These are phyloP conservation scores for Monosporascus sp. DNA, from an alignment of 2,329 filamentous ascomycete species.

Conservation along the genomic window DNA sequence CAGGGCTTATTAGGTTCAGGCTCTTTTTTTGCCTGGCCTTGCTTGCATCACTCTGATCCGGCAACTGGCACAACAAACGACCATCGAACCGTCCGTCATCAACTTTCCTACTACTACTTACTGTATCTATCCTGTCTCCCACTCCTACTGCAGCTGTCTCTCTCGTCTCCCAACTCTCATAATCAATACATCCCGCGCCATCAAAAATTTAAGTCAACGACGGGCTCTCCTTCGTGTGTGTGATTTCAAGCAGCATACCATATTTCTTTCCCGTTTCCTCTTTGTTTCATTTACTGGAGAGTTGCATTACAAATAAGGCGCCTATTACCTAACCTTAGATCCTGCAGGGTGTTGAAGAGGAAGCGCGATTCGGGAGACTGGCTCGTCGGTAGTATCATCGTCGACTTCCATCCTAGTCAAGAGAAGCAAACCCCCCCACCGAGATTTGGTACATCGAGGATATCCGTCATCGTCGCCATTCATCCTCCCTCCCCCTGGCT, in stretches of 20 bases:
- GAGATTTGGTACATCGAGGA: not conserved
- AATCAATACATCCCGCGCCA: not conserved
- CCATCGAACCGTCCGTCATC: not conserved
- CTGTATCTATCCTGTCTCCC: slow-evolving; percentile 4
- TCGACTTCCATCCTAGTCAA: not conserved
- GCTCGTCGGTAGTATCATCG: not conserved
- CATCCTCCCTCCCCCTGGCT: slow-evolving; percentile 10
- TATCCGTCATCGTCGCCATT: slow-evolving; percentile 2
- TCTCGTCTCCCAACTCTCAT: not conserved
- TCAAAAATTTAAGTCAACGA: not conserved
- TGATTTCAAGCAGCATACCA: not conserved
- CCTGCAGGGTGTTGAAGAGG: not conserved
- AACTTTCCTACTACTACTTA: not conserved
- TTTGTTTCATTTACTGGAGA: not conserved
- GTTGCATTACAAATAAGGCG: not conserved
- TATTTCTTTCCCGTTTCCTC: not conserved
- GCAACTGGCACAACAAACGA: slow-evolving; percentile 2
- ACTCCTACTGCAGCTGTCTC: not conserved
- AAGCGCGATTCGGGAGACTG: not conserved
- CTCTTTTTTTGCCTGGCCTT: not conserved
- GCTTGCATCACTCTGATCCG: not conserved
- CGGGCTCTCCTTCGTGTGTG: not conserved
- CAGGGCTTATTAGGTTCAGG: not conserved
- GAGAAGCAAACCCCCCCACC: not conserved
- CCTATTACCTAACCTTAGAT: not conserved